These are phyloP conservation scores for Halophytophthora polymorphica DNA, from an alignment of 352 stramenopile species.

Conservation along the genomic window DNA sequence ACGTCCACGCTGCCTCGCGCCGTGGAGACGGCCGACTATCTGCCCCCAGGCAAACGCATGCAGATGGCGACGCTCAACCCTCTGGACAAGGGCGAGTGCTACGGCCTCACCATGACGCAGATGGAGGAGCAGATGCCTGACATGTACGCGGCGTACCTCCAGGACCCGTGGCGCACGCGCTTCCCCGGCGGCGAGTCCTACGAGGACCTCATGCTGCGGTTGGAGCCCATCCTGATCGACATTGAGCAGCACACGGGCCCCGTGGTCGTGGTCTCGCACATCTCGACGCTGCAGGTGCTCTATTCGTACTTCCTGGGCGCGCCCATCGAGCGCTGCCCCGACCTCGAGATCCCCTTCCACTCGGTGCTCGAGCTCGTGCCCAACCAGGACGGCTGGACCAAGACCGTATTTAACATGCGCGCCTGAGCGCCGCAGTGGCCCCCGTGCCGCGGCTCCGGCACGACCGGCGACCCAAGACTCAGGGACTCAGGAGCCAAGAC, in stretches of 20 bases:
- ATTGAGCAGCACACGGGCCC: slow-evolving; percentile 87
- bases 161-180: slow-evolving; percentile 75
- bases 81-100: slow-evolving; percentile 84
- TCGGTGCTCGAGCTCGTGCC: slow-evolving; percentile 82
- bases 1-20: slow-evolving; percentile 80
- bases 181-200: slow-evolving; percentile 92
- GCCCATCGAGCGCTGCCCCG: slow-evolving; percentile 71
- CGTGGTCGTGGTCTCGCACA: slow-evolving; percentile 84
- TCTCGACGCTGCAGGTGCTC: slow-evolving; percentile 82
- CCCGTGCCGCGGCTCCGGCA: no score
- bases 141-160: slow-evolving; percentile 58
- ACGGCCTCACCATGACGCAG: slow-evolving; percentile 79
- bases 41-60: slow-evolving; percentile 37
- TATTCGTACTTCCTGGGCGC: slow-evolving; percentile 86
- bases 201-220: slow-evolving; percentile 90
- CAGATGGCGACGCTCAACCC: slow-evolving; percentile 84
- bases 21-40: slow-evolving; percentile 67
- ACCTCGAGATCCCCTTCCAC: slow-evolving; percentile 84
- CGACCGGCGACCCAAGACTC: no score
- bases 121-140: slow-evolving; percentile 75
- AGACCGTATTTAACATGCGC: slow-evolving; percentile 83
- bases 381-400: slow-evolving; percentile 76
- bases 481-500: no score
- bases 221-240: slow-evolving; percentile 92
- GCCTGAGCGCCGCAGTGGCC: no score